A percentile compares a stretch with the other conserved stretches of the same genome.
Evolutionary conservation across 73 alveolate species (phyloP).

Genomic region (Stentor coeruleus): DNA sequence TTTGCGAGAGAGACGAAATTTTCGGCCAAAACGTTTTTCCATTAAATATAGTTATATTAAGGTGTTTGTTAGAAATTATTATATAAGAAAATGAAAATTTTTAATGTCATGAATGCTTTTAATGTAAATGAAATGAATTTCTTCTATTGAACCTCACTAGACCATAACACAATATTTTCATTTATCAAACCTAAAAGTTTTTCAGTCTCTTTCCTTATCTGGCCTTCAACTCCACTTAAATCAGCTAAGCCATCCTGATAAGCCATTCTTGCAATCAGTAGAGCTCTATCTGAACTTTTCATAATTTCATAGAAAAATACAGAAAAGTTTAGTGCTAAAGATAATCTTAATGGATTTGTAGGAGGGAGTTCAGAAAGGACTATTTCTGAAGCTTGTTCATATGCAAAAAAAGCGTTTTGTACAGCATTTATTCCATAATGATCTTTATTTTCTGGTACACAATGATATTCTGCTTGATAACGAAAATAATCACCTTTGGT

Average conservation of each 20-base stretch:
- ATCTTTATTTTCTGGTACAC: conserved; percentile 29
- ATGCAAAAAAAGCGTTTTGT: conserved; percentile 49
- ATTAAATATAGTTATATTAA: too few relatives aligned
- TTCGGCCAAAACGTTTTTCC: too few relatives aligned
- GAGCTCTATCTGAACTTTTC: conserved; percentile 71
- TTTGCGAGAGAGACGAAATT: conserved; percentile 65
- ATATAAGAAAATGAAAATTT: too few relatives aligned
- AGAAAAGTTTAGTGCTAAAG: conserved; percentile 74
- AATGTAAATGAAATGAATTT: too few relatives aligned
- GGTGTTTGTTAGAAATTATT: too few relatives aligned
- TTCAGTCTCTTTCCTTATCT: conserved; percentile 15
- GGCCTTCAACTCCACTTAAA: conserved; percentile 21
- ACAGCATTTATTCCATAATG: conserved; percentile 31
- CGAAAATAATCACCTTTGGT: conserved; percentile 60
- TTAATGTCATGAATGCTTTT: too few relatives aligned
- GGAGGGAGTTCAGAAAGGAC: conserved; percentile 53
- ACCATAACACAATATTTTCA: conserved; percentile 22
- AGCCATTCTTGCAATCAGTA: conserved; percentile 63
- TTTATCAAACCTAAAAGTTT: conserved; percentile 17
- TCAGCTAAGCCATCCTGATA: conserved; percentile 14
- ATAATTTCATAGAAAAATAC: conserved; percentile 82
- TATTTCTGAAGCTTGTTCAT: conserved; percentile 43
- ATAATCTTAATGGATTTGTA: conserved; percentile 59
- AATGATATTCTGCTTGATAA: conserved; percentile 43
- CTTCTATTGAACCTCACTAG: conserved; percentile 6